Conservation (phyloP, 1,284 basidiomycete genomes). For the Hymenochaete sp. region DNA sequence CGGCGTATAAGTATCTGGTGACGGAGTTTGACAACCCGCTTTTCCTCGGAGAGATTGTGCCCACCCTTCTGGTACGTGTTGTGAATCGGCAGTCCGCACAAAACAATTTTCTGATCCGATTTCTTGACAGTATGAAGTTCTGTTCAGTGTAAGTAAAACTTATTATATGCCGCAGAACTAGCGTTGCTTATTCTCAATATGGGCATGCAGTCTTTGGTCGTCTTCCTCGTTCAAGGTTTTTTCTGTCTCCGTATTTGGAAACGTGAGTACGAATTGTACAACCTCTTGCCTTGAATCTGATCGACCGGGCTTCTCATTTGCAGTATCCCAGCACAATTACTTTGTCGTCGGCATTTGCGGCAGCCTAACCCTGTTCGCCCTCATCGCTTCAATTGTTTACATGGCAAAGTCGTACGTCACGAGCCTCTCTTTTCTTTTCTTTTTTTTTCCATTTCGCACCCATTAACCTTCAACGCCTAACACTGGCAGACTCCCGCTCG, state of each 20-base stretch:
- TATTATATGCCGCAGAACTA: neutral
- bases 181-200: neutral
- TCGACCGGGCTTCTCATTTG: too few relatives aligned
- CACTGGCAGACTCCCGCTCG: slow-evolving; percentile 1
- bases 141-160: slow-evolving; percentile 5
- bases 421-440: neutral
- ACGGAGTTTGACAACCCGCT: slow-evolving; percentile 14
- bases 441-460: neutral
- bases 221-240: slow-evolving; percentile 15
- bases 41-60: slow-evolving; percentile 10
- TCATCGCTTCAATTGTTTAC: slow-evolving; percentile 10
- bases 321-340: too few relatives aligned
- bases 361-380: too few relatives aligned
- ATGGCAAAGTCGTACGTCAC: slow-evolving; percentile 5
- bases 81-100: too few relatives aligned
- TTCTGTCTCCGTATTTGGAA: slow-evolving; percentile 16
- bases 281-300: neutral
- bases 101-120: neutral
- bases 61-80: slow-evolving; percentile 14
- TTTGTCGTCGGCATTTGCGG: too few relatives aligned
- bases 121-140: slow-evolving; percentile 7
- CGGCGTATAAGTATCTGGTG: slow-evolving; percentile 16
- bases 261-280: slow-evolving; percentile 1
- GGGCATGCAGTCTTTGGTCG: slow-evolving; percentile 2
- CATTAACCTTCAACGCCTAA: neutral